Percentiles rank a stretch among this genome's conserved stretches.
These are phyloP conservation scores for Xanthoconium purpureum DNA, from an alignment of 768 basidiomycete species.

Conservation along the genomic window DNA sequence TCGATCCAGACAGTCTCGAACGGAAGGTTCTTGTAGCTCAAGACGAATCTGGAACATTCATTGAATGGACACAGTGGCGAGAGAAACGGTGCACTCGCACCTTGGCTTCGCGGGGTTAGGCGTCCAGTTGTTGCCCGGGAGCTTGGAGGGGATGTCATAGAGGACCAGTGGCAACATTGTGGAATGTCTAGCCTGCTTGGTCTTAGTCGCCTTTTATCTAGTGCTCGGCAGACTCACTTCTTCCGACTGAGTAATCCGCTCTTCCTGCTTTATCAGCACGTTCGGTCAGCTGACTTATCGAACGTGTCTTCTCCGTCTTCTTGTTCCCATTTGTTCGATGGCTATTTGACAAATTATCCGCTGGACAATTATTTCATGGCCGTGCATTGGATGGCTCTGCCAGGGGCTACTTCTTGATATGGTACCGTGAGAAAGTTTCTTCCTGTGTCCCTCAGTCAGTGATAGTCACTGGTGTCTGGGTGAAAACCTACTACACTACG, in stretches of 20 bases:
- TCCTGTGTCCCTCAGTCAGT: background rate
- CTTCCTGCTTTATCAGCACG: slow-evolving; percentile 2
- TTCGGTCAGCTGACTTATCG: background rate
- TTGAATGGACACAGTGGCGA: background rate
- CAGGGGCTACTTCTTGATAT: background rate
- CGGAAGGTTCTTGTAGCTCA: slow-evolving; percentile 33
- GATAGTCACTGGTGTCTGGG: background rate
- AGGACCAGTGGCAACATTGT: slow-evolving; percentile 31
- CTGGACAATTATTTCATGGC: too few relatives aligned
- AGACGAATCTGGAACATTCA: slow-evolving; percentile 23
- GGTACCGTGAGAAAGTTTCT: slow-evolving; percentile 12
- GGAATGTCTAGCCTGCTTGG: background rate
- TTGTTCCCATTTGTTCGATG: background rate
- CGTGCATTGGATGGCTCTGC: too few relatives aligned
- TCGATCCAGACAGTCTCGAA: slow-evolving; percentile 36
- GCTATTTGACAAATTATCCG: too few relatives aligned
- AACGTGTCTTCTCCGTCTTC: background rate
- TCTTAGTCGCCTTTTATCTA: too few relatives aligned
- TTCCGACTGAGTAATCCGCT: background rate
- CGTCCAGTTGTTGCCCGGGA: slow-evolving; percentile 33
- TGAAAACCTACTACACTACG: background rate
- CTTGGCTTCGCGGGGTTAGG: slow-evolving; percentile 40
- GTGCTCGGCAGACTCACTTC: background rate
- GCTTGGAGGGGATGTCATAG: slow-evolving; percentile 36
- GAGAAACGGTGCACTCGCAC: slow-evolving; percentile 8